Conservation (phyloP, 176 grass and related monocot genomes). For the Luzula sylvatica region DNA sequence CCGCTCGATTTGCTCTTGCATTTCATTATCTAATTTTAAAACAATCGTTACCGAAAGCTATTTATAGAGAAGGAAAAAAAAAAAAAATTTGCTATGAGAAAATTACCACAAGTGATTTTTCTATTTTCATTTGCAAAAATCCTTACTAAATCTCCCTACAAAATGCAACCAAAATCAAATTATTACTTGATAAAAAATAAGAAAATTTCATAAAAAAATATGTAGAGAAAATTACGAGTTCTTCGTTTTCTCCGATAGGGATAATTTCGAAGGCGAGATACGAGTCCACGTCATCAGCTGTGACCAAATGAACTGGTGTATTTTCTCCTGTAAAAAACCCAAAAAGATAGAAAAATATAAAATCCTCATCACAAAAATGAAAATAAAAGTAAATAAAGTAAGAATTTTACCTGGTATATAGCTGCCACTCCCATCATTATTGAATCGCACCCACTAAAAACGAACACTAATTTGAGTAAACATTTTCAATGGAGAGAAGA, state of each 20-base stretch:
- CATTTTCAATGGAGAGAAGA: too few relatives aligned
- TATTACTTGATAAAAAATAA: background rate
- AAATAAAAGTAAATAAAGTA: background rate
- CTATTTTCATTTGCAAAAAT: constrained; percentile 25
- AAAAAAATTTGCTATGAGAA: background rate
- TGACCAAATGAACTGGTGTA: constrained; percentile 20
- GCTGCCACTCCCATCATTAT: background rate
- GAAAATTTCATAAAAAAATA: background rate
- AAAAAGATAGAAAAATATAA: too few relatives aligned
- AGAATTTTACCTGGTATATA: constrained; percentile 12
- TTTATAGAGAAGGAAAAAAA: background rate
- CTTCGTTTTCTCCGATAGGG: constrained; percentile 5
- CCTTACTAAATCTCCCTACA: constrained; percentile 25
- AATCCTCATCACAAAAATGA: too few relatives aligned
- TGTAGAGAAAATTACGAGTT: constrained; percentile 8
- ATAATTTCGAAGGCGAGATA: constrained; percentile 25
- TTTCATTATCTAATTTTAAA: constrained; percentile 21
- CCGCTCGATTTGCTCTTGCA: constrained; percentile 20
- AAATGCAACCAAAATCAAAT: background rate
- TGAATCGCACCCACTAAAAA: constrained; percentile 4
- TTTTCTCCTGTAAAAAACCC: constrained; percentile 18
- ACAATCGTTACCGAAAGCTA: too few relatives aligned
- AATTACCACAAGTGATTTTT: constrained; percentile 29
- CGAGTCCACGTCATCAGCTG: constrained; percentile 32
- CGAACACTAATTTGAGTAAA: too few relatives aligned